A percentile compares a stretch with the other conserved stretches of the same genome.
Conservation (phyloP, 2,329 filamentous ascomycete species). For the Tolypocladium cylindrosporum region DNA sequence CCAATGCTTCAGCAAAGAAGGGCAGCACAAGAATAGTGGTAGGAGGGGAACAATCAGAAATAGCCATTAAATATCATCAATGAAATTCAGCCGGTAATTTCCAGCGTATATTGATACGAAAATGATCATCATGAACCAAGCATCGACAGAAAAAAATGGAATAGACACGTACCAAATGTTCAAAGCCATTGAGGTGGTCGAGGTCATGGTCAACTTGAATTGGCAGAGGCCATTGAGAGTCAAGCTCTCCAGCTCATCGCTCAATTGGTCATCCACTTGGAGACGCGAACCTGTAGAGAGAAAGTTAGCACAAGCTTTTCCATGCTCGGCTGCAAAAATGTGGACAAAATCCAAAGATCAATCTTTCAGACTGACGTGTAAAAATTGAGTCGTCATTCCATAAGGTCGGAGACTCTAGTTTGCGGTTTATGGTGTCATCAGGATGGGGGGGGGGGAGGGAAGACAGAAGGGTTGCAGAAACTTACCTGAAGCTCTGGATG, state of each 20-base stretch:
- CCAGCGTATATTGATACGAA: constrained; percentile 64
- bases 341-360: not conserved
- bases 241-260: not conserved
- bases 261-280: constrained; percentile 6
- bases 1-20: constrained; percentile 5
- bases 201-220: not conserved
- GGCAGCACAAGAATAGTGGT: constrained; percentile 5
- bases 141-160: not conserved
- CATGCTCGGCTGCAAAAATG: constrained; percentile 4
- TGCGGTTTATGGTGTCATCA: constrained; percentile 84
- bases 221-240: not conserved
- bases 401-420: constrained; percentile 97
- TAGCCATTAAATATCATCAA: constrained; percentile 82
- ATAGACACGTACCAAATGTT: constrained; percentile 19
- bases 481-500: constrained; percentile 17
- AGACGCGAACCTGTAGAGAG: not conserved
- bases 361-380: constrained; percentile 85
- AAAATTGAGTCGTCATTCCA: constrained; percentile 76
- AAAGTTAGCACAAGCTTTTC: constrained; percentile 14
- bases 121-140: constrained; percentile 48
- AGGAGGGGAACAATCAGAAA: constrained; percentile 51
- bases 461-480: constrained; percentile 4
- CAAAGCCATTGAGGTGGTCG: not conserved
- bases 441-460: constrained; percentile 19
- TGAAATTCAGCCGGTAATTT: constrained; percentile 89